Evolutionary conservation across 768 basidiomycete species (phyloP).

Genomic region (Terana coerulea): DNA sequence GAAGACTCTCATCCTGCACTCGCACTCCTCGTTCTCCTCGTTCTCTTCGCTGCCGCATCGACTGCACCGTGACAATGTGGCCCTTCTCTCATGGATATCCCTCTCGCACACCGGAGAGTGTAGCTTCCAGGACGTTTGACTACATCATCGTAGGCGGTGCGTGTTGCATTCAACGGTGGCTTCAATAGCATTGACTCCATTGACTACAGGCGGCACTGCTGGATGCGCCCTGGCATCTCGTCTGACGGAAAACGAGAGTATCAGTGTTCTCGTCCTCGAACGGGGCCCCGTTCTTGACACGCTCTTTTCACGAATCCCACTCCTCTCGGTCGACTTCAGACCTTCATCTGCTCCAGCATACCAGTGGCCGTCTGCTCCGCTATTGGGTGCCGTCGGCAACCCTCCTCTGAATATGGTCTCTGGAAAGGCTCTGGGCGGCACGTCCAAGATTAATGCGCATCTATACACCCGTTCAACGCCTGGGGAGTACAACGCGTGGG

Average conservation of each 20-base stretch:
- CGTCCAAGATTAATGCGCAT: conserved; percentile 27
- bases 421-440: conserved; percentile 29
- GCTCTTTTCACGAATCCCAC: conserved; percentile 28
- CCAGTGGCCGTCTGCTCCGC: conserved; percentile 13
- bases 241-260: not conserved
- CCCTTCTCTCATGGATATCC: not conserved
- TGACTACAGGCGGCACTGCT: conserved; percentile 3
- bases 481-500: conserved; percentile 29
- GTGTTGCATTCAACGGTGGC: not conserved
- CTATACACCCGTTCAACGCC: conserved; percentile 27
- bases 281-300: conserved; percentile 27
- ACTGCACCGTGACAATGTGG: too few relatives aligned
- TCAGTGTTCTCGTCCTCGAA: conserved; percentile 26
- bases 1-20: too few relatives aligned
- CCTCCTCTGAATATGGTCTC: conserved; percentile 17
- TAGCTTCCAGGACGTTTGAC: conserved; percentile 20
- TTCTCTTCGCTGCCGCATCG: too few relatives aligned
- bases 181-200: too few relatives aligned
- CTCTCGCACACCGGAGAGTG: not conserved
- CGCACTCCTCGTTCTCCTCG: too few relatives aligned
- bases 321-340: conserved; percentile 22
- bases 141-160: conserved; percentile 31
- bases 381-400: not conserved
- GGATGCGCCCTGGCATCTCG: conserved; percentile 6
- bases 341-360: not conserved